Evolutionary conservation across 2,329 filamentous ascomycete species (phyloP).

Genomic region (Grosmannia clavigera): DNA sequence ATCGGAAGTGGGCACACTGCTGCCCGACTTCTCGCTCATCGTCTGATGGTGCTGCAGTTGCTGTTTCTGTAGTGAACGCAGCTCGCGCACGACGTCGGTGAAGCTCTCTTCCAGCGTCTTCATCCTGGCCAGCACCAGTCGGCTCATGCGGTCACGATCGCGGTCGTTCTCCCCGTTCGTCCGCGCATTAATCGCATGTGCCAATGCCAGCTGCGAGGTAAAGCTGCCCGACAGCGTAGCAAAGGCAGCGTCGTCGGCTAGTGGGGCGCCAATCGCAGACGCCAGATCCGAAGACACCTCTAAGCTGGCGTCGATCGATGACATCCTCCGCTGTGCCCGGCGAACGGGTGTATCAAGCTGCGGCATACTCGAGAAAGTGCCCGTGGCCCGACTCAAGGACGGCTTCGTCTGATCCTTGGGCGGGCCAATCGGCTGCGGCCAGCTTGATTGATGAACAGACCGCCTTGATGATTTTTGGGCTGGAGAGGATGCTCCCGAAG

Average conservation of each 20-base stretch:
- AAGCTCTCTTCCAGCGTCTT: slow-evolving; percentile 88
- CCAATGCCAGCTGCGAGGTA: slow-evolving; percentile 67
- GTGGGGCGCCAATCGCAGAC: slow-evolving; percentile 36
- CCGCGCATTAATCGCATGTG: slow-evolving; percentile 40
- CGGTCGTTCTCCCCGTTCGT: slow-evolving; percentile 26
- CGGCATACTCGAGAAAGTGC: slow-evolving; percentile 16
- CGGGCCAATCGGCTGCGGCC: slow-evolving; percentile 45
- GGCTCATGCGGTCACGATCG: slow-evolving; percentile 57
- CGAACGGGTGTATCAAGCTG: slow-evolving; percentile 34
- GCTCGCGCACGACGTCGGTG: slow-evolving; percentile 70
- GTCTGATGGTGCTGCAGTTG: background rate
- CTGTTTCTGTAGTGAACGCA: slow-evolving; percentile 48
- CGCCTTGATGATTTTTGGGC: slow-evolving; percentile 35
- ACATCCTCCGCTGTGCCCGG: slow-evolving; percentile 30
- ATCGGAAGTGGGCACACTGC: background rate
- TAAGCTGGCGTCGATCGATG: slow-evolving; percentile 61
- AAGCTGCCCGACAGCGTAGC: slow-evolving; percentile 62
- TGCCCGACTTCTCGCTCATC: background rate
- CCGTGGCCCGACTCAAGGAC: slow-evolving; percentile 43
- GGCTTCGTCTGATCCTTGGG: slow-evolving; percentile 36
- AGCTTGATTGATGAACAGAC: slow-evolving; percentile 30
- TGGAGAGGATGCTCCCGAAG: slow-evolving; percentile 16
- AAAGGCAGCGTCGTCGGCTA: slow-evolving; percentile 39
- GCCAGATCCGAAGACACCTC: slow-evolving; percentile 49
- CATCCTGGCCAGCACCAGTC: slow-evolving; percentile 79